Evolutionary conservation across 768 basidiomycete species (phyloP), one percentile per base, ranked within the genome.

Genomic region (Rhodosporidiobolus sp.): DNA sequence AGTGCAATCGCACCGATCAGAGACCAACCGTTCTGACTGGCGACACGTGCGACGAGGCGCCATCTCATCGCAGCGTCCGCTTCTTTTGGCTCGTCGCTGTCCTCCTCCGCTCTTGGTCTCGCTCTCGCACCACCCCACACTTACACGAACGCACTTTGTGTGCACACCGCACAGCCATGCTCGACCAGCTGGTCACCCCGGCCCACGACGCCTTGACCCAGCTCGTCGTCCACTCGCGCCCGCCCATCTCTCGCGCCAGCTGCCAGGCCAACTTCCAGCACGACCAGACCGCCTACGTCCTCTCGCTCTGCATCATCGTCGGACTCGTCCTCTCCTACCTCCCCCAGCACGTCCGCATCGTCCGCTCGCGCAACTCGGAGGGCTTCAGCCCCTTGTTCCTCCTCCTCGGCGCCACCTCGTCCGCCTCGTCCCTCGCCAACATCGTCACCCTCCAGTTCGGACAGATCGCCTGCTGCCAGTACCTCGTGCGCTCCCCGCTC

Each of bases 361-460:
- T 96, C 77, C 79, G 83, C 61, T 85, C 87, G 32, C 85, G 87
- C 50, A 89, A 92, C 0, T 92, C 90, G 0, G 88, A 94, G 76
- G 96, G 96, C 0, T 88, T 98, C 74, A 94, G 90, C 72, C 92
- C 94, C 26, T 89, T 90, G 86, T 98, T 91, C 78, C 83, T 98
- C 46, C 83, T 97, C 11, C 86, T 98, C 0, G 96, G 96, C 12
- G 67, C 80, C 16, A 83, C 82, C 7, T 79, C 79, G 12, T 77
- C 77, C 11, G 81, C 82, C 1, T 80, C 78, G 19, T 80, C 77
- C 0, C 67, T 80, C 76, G 76, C 78, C 53, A 79, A 78, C 73
- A 90, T 94, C 81, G 82, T 94, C 26, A 87, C 91, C 0, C 85
- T 96, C 75, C 93, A 95, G 77, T 94, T 90, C 86, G 86, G 87